phyloP scores from a whole-genome alignment of 2,329 filamentous ascomycete genomes.

The Pyrenochaeta sp. region DNA sequence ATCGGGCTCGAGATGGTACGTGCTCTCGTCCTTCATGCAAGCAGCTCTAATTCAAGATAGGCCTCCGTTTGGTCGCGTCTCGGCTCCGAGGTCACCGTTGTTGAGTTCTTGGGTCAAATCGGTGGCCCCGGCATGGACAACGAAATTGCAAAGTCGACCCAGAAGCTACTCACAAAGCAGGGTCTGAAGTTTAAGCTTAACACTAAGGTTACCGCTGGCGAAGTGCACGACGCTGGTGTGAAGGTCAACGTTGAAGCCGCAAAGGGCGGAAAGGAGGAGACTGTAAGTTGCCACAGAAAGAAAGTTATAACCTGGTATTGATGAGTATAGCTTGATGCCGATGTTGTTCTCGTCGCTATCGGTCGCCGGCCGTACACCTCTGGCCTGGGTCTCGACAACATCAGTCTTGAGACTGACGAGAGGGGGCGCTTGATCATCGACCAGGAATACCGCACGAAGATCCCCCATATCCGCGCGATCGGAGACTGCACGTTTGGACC shows the following conservation, averaged over 20 bases:
- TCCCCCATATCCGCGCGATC: slow-evolving; percentile 95
- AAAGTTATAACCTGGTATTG: slow-evolving; percentile 2
- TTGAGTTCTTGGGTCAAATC: slow-evolving; percentile 95
- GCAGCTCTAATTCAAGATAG: slow-evolving; percentile 49
- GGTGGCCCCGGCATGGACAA: slow-evolving; percentile 97
- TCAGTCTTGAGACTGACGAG: slow-evolving; percentile 90
- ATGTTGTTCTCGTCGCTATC: slow-evolving; percentile 96
- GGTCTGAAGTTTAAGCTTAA: slow-evolving; percentile 98
- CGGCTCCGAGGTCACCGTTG: slow-evolving; percentile 92
- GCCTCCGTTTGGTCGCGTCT: slow-evolving; percentile 95
- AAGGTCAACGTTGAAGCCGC: slow-evolving; percentile 88
- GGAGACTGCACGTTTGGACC: slow-evolving; percentile 97
- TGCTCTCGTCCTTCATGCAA: slow-evolving; percentile 8
- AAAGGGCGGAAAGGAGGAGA: slow-evolving; percentile 95
- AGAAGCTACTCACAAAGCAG: slow-evolving; percentile 95
- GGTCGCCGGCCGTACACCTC: slow-evolving; percentile 93
- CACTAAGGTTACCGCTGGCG: slow-evolving; percentile 92
- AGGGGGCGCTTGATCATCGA: slow-evolving; percentile 95
- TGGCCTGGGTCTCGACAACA: slow-evolving; percentile 91
- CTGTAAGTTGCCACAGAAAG: slow-evolving; percentile 62
- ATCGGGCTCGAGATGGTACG: slow-evolving; percentile 96
- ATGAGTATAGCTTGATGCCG: slow-evolving; percentile 77
- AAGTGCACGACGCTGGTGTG: slow-evolving; percentile 78
- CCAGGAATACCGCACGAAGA: slow-evolving; percentile 97
- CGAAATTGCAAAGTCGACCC: slow-evolving; percentile 88